Evolutionary conservation across 495 filamentous ascomycete species (phyloP).

Genomic region (Pseudevernia furfuracea): DNA sequence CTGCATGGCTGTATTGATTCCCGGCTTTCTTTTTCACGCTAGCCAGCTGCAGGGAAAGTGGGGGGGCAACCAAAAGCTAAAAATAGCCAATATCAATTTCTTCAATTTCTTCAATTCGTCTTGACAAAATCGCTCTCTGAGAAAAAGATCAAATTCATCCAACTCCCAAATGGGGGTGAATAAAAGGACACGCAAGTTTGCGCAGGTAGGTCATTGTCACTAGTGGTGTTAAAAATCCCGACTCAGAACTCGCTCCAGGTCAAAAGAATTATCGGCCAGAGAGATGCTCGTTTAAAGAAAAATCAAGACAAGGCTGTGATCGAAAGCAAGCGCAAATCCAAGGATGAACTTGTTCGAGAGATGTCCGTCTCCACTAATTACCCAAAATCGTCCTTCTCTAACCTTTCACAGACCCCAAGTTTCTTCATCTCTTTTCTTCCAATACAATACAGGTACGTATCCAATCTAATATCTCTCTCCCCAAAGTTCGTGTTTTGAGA

Average conservation of each 20-base stretch:
- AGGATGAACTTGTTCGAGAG: conserved; percentile 55
- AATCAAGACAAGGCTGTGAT: conserved; percentile 44
- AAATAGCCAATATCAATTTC: conserved; percentile 14
- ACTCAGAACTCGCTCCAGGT: conserved; percentile 21
- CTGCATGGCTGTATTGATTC: conserved; percentile 12
- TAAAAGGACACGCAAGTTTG: conserved; percentile 46
- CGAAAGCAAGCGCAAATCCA: conserved; percentile 47
- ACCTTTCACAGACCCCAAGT: conserved; percentile 38
- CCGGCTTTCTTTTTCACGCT: conserved; percentile 2
- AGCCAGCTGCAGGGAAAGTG: background rate
- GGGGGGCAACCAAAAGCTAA: conserved; percentile 18
- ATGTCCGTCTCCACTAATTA: conserved; percentile 39
- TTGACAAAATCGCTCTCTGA: background rate
- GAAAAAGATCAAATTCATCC: background rate
- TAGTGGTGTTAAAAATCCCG: background rate
- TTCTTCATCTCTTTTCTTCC: conserved; percentile 86
- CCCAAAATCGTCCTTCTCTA: background rate
- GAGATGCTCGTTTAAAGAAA: conserved; percentile 45
- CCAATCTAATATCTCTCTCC: background rate
- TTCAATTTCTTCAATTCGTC: background rate
- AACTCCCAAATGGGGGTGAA: conserved; percentile 34
- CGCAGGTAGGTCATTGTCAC: conserved; percentile 22
- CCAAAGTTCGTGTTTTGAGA: background rate
- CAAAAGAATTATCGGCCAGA: conserved; percentile 45
- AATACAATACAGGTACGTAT: conserved; percentile 60